A percentile compares a stretch with the other conserved stretches of the same genome.
These are phyloP conservation scores for Avena sativa DNA, from an alignment of 176 grass and related monocot species.

Conservation along the genomic window DNA sequence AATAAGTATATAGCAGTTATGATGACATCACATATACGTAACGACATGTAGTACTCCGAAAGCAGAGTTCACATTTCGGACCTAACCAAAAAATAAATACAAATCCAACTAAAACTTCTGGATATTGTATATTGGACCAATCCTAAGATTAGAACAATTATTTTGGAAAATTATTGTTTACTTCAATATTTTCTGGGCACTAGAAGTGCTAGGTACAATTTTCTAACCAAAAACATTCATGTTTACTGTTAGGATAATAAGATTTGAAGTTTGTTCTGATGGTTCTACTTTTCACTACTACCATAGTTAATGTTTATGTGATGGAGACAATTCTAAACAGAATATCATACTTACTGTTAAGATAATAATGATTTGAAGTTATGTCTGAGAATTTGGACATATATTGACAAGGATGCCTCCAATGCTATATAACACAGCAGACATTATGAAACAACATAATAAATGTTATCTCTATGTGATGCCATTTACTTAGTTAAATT, in stretches of 20 bases:
- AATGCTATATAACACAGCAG: neutral
- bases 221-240: neutral
- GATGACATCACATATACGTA: neutral
- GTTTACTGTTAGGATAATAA: neutral
- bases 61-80: neutral
- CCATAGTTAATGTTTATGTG: neutral
- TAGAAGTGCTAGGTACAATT: neutral
- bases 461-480: constrained; percentile 15
- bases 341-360: neutral
- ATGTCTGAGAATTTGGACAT: constrained; percentile 2
- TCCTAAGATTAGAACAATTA: neutral
- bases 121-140: constrained; percentile 9
- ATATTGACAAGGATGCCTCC: constrained; percentile 4
- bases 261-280: neutral
- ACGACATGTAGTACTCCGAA: neutral
- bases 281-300: neutral
- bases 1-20: constrained; percentile 8
- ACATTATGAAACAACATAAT: neutral
- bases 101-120: neutral
- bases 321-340: neutral
- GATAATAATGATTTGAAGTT: constrained; percentile 17
- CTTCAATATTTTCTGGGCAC: neutral
- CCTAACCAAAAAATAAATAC: neutral
- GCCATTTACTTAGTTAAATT: neutral
- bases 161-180: neutral